Evolutionary conservation across 305 asterid species (phyloP).

Genomic region (Rubia peregrina): DNA sequence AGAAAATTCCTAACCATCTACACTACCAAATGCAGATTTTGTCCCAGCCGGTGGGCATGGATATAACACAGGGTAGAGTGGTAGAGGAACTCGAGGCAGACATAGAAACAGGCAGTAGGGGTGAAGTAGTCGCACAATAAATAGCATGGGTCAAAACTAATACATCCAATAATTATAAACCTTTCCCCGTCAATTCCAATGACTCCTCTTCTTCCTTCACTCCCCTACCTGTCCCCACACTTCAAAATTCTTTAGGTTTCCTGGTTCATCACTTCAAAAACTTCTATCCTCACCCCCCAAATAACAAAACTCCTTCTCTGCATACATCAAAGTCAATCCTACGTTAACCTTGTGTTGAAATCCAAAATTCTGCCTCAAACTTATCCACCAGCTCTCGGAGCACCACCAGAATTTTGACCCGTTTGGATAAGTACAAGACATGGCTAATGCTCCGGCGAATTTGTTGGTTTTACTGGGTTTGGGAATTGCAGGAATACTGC

Average conservation of each 20-base stretch:
- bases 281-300: conserved; percentile 4
- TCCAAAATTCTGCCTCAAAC: background rate
- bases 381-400: background rate
- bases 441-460: conserved; percentile 73
- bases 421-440: conserved; percentile 10
- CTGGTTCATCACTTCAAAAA: conserved; percentile 2
- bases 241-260: conserved; percentile 10
- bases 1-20: no score
- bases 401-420: background rate
- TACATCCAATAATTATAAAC: background rate
- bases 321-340: no score
- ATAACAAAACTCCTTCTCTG: background rate
- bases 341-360: background rate
- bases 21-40: no score
- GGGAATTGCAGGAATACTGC: conserved; percentile 85
- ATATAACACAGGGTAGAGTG: no score
- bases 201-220: background rate
- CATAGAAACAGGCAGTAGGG: no score
- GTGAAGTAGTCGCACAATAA: no score
- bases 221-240: background rate
- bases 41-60: no score
- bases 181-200: background rate
- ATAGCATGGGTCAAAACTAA: background rate
- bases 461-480: conserved; percentile 89
- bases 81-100: no score